Percentiles rank a stretch among this genome's conserved stretches.
Conservation (phyloP, 2,329 filamentous ascomycete species). For the Ophiostoma pallidulum region DNA sequence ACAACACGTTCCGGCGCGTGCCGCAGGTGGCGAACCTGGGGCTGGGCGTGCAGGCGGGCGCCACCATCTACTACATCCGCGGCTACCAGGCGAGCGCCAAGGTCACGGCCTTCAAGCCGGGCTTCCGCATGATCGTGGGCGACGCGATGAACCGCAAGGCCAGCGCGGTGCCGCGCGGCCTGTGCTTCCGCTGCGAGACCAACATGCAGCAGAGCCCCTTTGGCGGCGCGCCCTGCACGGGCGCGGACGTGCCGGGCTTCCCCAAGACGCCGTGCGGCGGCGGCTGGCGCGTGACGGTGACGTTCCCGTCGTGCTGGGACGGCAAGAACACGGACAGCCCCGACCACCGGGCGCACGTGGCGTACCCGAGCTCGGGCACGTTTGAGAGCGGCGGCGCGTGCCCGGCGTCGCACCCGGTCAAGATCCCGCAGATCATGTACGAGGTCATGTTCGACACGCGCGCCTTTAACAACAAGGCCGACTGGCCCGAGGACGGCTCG, state of each 20-base stretch:
- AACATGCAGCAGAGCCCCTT: conserved; percentile 8
- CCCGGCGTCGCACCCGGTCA: conserved; percentile 17
- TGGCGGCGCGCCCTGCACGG: conserved; percentile 21
- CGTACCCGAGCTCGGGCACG: conserved; percentile 15
- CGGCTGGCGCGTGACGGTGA: conserved; percentile 33
- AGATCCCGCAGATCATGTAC: conserved; percentile 20
- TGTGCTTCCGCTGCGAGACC: conserved; percentile 23
- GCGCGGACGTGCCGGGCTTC: conserved; percentile 29
- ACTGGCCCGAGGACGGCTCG: conserved; percentile 27
- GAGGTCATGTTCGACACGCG: conserved; percentile 19
- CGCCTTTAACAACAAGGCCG: conserved; percentile 26
- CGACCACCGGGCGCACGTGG: conserved; percentile 27
- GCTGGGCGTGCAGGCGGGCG: conserved; percentile 21
- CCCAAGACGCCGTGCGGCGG: conserved; percentile 27
- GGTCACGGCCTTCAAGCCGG: conserved; percentile 16
- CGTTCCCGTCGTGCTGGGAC: conserved; percentile 35
- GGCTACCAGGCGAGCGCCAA: conserved; percentile 12
- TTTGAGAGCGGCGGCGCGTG: conserved; percentile 19
- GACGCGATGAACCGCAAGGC: conserved; percentile 15
- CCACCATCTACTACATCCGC: conserved; percentile 15
- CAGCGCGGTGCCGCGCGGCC: conserved; percentile 16
- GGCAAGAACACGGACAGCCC: conserved; percentile 34
- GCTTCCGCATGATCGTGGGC: conserved; percentile 20
- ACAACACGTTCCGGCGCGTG: conserved; percentile 26
- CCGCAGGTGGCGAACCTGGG: conserved; percentile 27